Base-by-base conservation (phyloP, 176 grass and related monocot genomes). In the Phoenix dactylifera region DNA sequence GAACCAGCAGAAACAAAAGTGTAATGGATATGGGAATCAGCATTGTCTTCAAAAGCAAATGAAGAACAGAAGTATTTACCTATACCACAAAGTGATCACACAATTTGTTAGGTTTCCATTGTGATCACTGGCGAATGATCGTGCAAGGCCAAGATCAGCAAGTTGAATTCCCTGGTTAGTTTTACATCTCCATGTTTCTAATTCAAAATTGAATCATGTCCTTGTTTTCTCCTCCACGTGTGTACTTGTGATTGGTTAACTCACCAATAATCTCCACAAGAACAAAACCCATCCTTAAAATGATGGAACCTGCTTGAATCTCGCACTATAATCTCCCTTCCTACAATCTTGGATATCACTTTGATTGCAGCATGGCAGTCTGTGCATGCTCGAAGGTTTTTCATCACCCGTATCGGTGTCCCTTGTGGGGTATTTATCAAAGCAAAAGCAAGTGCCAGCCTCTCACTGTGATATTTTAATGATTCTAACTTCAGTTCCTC, bases 71-170 rank as follows among this genome's bases (percentile, higher is more conserved):
- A 76, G 70, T 5, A 24, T 20, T 48, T 85, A 91, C 93, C 87
- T 91, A 23, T 97, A 91, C 93, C 87, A 91, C 49, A 88, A 75
- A 60, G 93, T 91, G 70, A 97, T 97, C 18, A 91, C 81, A 73
- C 81, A 84, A 55, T 97, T 91, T 52, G 87, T 97, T 29, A 97
- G 75, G 65, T 91, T 88, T 25, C 78, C 92, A 71, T 85, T 88
- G 57, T 88, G 87, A 54, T 97, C 78, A 64, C 81, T 90, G 1
- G 84, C 83, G 63, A 88, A 97, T n/a, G 77, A 85, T 72, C 87
- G 86, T 50, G 87, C 93, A 53, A 97, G 84, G 15, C 93, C 93
- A 76, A 97, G 91, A 85, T 97, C 87, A 68, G 87, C 93, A 16
- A 97, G 81, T 69, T 97, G 67, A 75, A 88, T 91, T 25, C 87